Percentiles rank a stretch among this genome's conserved stretches.
Evolutionary conservation across 2,329 filamentous ascomycete species (phyloP).

Genomic region (Fusarium devonianum): DNA sequence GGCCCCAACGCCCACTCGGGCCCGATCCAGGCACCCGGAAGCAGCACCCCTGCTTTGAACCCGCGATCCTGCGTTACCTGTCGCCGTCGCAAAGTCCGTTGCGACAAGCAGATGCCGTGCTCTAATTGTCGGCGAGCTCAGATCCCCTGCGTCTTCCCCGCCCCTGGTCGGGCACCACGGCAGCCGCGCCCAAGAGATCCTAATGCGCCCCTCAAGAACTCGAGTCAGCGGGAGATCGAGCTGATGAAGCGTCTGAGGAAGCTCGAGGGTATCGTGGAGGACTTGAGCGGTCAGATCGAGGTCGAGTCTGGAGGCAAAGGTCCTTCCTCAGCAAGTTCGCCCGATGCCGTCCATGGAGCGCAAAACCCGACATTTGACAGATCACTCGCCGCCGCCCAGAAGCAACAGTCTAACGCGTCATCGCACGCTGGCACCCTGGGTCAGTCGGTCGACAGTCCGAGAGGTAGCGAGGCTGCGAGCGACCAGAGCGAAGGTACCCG

Average conservation of each 20-base stretch:
- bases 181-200: slow-evolving; percentile 71
- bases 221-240: slow-evolving; percentile 70
- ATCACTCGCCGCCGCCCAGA: slow-evolving; percentile 17
- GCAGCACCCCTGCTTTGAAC: slow-evolving; percentile 50
- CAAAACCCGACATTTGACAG: slow-evolving; percentile 26
- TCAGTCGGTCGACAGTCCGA: slow-evolving; percentile 30
- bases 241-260: slow-evolving; percentile 75
- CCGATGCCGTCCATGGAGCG: slow-evolving; percentile 35
- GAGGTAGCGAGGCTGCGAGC: slow-evolving; percentile 37
- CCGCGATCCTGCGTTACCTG: slow-evolving; percentile 60
- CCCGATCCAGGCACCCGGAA: slow-evolving; percentile 47
- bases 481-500: slow-evolving; percentile 47
- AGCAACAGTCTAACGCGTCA: slow-evolving; percentile 28
- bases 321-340: slow-evolving; percentile 44
- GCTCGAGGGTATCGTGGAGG: slow-evolving; percentile 78
- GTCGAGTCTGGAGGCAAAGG: slow-evolving; percentile 52
- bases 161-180: slow-evolving; percentile 74
- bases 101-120: slow-evolving; percentile 80
- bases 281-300: slow-evolving; percentile 70
- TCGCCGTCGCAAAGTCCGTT: slow-evolving; percentile 72
- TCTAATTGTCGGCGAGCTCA: slow-evolving; percentile 75
- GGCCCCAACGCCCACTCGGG: slow-evolving; percentile 49
- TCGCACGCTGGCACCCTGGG: slow-evolving; percentile 17
- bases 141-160: slow-evolving; percentile 77
- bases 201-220: slow-evolving; percentile 65